Percentiles rank a stretch among this genome's conserved stretches.
Conservation (phyloP, 202 grass and related monocot genomes). For the Panicum virgatum region DNA sequence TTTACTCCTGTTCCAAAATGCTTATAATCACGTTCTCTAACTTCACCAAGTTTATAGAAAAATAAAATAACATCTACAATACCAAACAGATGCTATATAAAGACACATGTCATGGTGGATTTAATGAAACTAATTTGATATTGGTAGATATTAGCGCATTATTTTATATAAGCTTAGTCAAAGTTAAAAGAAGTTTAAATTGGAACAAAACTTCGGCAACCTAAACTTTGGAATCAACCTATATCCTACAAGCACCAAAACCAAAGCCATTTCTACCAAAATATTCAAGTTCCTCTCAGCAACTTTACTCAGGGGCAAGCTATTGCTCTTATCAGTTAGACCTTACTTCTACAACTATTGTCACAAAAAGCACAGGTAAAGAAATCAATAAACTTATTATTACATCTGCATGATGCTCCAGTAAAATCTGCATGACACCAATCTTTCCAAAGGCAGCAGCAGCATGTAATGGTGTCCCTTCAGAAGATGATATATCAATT, state of each 20-base stretch:
- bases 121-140: neutral
- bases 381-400: conserved; percentile 24
- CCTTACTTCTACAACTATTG: neutral
- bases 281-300: neutral
- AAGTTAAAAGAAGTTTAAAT: neutral
- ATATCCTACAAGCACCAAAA: neutral
- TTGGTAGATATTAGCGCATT: neutral
- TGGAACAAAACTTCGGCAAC: neutral
- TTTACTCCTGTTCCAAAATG: too few species aligned
- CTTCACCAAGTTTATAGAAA: neutral
- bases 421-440: conserved; percentile 35
- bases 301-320: neutral
- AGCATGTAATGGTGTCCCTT: conserved; percentile 43
- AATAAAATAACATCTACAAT: neutral
- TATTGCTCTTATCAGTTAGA: neutral
- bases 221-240: neutral
- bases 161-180: neutral
- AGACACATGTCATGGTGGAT: neutral
- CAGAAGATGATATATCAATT: conserved; percentile 32
- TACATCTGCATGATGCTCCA: conserved; percentile 48
- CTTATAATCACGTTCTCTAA: neutral
- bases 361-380: neutral
- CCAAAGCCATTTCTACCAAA: neutral
- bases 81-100: neutral
- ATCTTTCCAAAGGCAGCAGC: conserved; percentile 34